Percentiles rank a stretch among this genome's conserved stretches.
Conservation (phyloP, 768 basidiomycete species). For the Boletus insuetus region DNA sequence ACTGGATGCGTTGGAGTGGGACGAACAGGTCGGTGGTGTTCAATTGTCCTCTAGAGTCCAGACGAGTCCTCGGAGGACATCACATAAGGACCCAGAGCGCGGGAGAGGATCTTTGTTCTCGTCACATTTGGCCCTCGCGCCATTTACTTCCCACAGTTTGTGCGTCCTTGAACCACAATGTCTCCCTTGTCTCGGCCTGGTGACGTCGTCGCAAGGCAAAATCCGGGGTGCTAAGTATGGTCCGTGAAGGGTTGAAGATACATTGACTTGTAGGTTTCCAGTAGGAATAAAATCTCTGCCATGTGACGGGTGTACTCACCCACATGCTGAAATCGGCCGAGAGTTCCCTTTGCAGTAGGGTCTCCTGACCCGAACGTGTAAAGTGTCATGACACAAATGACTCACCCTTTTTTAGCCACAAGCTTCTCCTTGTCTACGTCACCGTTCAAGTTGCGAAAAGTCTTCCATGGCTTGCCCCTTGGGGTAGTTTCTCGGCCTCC, state of each 20-base stretch:
- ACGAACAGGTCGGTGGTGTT: no score
- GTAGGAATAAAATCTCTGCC: background rate
- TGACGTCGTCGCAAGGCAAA: background rate
- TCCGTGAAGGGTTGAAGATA: no score
- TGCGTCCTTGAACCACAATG: background rate
- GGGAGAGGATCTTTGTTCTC: background rate
- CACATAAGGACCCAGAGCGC: background rate
- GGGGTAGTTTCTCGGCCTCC: background rate
- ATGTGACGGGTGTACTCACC: background rate
- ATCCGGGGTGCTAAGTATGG: no score
- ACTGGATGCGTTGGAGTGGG: no score
- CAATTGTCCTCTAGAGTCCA: background rate
- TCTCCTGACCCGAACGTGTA: slow-evolving; percentile 2
- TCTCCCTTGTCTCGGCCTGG: background rate
- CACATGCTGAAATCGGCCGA: background rate
- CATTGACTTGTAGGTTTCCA: no score
- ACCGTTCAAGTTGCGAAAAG: background rate
- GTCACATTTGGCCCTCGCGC: background rate
- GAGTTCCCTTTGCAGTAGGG: background rate
- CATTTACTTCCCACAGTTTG: no score
- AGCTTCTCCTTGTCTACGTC: no score
- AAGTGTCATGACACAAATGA: background rate
- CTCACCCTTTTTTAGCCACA: background rate
- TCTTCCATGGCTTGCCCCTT: background rate
- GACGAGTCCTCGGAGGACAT: no score